phyloP scores from a whole-genome alignment of 2,329 filamentous ascomycete genomes.

The Colletotrichum tropicicola region DNA sequence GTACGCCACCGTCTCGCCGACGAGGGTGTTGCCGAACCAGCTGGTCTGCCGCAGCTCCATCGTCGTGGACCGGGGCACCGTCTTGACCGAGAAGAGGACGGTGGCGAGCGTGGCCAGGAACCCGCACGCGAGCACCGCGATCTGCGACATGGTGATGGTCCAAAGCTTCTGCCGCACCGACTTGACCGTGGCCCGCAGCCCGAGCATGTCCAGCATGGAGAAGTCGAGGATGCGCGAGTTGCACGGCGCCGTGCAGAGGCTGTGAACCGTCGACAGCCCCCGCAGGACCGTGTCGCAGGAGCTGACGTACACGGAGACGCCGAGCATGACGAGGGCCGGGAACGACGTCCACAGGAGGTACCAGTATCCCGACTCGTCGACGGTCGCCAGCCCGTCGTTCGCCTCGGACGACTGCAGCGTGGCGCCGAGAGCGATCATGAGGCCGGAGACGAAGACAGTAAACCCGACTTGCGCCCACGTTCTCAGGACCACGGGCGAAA shows the following conservation, averaged over 20 bases:
- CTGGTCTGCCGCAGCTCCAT: background rate
- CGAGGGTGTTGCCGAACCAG: background rate
- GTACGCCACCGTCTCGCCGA: background rate
- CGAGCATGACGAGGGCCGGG: slow-evolving; percentile 7
- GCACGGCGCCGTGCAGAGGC: background rate
- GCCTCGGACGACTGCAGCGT: background rate
- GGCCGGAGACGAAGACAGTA: background rate
- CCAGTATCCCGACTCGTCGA: slow-evolving; percentile 4
- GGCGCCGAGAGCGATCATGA: background rate
- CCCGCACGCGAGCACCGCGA: background rate
- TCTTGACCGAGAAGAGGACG: background rate
- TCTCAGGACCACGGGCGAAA: background rate
- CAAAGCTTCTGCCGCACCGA: background rate
- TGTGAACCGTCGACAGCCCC: background rate
- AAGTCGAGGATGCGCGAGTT: background rate
- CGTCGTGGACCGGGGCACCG: background rate
- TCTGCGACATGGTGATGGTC: background rate
- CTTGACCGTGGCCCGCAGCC: background rate
- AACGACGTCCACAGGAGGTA: slow-evolving; percentile 12
- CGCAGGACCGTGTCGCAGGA: background rate
- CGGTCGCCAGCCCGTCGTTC: background rate
- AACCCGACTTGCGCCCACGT: background rate
- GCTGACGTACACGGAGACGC: slow-evolving; percentile 3
- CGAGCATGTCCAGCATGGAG: slow-evolving; percentile 8
- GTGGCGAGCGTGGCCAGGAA: slow-evolving; percentile 1